Percentiles rank a stretch among this genome's conserved stretches.
Evolutionary conservation across 208 protist genomes (phyloP).

Genomic region (Wallacemonas sp.): DNA sequence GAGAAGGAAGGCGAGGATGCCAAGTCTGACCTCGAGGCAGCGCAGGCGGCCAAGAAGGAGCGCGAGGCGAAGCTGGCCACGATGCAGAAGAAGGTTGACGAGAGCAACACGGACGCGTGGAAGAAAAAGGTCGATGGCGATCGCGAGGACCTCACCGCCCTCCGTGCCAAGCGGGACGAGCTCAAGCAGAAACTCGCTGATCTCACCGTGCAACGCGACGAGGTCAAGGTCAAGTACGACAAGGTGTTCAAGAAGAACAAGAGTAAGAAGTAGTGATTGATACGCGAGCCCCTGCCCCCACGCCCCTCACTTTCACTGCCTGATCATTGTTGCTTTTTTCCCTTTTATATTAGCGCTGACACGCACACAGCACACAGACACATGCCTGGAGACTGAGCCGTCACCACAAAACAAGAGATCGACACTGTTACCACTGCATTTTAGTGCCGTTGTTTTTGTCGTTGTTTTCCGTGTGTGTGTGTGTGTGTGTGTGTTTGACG

Average conservation of each 20-base stretch:
- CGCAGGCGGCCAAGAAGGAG: conserved; percentile 21
- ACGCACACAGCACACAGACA: no score
- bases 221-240: conserved; percentile 28
- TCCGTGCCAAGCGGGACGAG: conserved; percentile 43
- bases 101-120: conserved; percentile 33
- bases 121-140: conserved; percentile 27
- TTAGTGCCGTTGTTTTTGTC: no score
- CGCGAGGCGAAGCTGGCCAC: conserved; percentile 24
- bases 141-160: conserved; percentile 29
- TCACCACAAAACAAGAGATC: no score
- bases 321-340: neutral
- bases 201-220: neutral
- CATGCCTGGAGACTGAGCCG: no score
- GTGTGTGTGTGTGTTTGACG: no score
- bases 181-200: conserved; percentile 23
- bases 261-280: conserved; percentile 16
- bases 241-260: conserved; percentile 52
- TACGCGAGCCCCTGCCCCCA: neutral
- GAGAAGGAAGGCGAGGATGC: conserved; percentile 17
- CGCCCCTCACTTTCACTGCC: neutral
- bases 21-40: conserved; percentile 18
- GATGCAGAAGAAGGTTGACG: conserved; percentile 45
- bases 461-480: no score
- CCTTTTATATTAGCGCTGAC: no score
- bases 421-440: no score